These are phyloP conservation scores for Rhodotorula sp. DNA, from an alignment of 1,284 basidiomycete species.

Conservation along the genomic window DNA sequence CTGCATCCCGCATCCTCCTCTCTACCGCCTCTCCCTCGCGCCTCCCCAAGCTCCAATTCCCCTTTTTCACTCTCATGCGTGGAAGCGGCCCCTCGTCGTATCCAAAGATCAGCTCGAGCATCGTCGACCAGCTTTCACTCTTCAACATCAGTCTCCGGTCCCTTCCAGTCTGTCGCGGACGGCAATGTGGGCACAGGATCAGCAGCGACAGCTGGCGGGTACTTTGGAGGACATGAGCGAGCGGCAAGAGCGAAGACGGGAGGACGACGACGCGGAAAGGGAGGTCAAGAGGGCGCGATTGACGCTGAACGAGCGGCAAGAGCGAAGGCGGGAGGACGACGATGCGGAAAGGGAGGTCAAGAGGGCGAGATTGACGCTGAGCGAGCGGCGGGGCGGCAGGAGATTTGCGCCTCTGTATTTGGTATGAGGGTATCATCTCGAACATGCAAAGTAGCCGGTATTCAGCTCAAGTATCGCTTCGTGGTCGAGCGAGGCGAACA, in stretches of 20 bases:
- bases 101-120: background rate
- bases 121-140: background rate
- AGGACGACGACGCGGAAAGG: background rate
- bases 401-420: background rate
- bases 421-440: background rate
- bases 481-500: too few relatives aligned
- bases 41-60: background rate
- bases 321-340: background rate
- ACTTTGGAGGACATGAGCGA: background rate
- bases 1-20: too few relatives aligned
- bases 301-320: background rate
- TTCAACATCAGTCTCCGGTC: too few relatives aligned
- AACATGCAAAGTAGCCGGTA: too few relatives aligned
- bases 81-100: too few relatives aligned
- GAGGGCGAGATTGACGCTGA: background rate
- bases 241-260: background rate
- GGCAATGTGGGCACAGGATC: background rate
- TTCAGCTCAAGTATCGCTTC: too few relatives aligned
- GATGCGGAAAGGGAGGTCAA: background rate
- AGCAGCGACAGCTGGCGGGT: background rate
- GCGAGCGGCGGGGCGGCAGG: conserved; percentile 5
- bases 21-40: background rate
- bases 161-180: background rate
- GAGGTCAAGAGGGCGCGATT: background rate
- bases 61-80: too few relatives aligned